Evolutionary conservation across 2,329 filamentous ascomycete genomes (phyloP), one percentile per base, ranked within the genome.

Genomic region (Lachnellula hyalina): DNA sequence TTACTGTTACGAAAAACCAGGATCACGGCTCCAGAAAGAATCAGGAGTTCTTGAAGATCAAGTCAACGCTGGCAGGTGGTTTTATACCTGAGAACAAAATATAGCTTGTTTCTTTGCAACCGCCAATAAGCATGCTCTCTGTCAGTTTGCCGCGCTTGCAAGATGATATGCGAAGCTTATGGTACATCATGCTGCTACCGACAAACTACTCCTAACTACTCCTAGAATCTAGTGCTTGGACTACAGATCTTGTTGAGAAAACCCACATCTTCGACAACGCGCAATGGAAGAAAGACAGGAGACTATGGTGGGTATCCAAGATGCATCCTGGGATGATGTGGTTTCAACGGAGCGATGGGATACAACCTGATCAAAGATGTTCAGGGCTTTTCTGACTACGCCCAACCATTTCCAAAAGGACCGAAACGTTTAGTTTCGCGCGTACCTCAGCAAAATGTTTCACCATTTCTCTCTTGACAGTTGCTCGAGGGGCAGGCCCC

Each of bases 371-470:
- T 85, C 42, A 72, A 77, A 3, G 85, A 88, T 64, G 82, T 87
- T 38, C 70, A 79, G 42, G 77, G 77, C 46, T 89, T 89, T 72
- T 89, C 85, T 66, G 73, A 54, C 72, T 87, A 1, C 81, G 79
- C 66, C 60, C 66, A 0, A 76, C 80, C 15, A 78, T 87, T 54
- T 83, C 83, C 2, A 73, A 74, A 7, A 81, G 85, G 57, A 86
- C 83, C 0, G 72, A 81, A 40, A 77, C 76, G 6, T 87, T 87
- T 67, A 85, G 82, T 61, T 87, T 87, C 65, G 85, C 65, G 85
- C 84, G 0, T 87, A 87, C 64, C 77, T 87, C 66, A 84, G 87
- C 65, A 85, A 87, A 67, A 80, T 82, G 0, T 87, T 87, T 87
- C 66, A 80, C 87, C 1, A 81, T 83, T 2, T 75, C 80, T 3